Evolutionary conservation across 352 stramenopile species (phyloP).

Genomic region (Globisporangium nagaii): DNA sequence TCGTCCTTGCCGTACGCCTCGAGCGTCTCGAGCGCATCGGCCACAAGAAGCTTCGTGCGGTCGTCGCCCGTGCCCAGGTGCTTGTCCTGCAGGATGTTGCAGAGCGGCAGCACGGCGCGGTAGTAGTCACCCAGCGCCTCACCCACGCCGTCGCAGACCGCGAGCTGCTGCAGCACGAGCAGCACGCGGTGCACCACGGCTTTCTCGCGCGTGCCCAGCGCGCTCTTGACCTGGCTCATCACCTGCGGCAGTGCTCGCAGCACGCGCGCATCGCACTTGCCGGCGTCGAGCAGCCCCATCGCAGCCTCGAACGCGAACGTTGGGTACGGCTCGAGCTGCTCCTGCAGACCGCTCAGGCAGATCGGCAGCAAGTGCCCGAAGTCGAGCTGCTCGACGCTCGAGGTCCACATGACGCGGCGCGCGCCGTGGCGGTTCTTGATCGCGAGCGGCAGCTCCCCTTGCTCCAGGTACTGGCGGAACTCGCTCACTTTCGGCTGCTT

Average conservation of each 20-base stretch:
- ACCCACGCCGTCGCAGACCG: constrained; percentile 65
- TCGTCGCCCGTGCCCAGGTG: constrained; percentile 66
- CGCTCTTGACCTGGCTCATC: constrained; percentile 60
- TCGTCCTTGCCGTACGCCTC: constrained; percentile 70
- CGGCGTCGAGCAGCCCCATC: constrained; percentile 61
- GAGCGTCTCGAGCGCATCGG: constrained; percentile 63
- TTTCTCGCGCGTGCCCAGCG: constrained; percentile 59
- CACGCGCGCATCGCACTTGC: constrained; percentile 37
- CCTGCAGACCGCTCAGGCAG: constrained; percentile 69
- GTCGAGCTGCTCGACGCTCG: constrained; percentile 52
- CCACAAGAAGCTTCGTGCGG: constrained; percentile 47
- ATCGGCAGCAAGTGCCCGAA: constrained; percentile 65
- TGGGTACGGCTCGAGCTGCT: constrained; percentile 65
- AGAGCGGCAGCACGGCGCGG: constrained; percentile 65
- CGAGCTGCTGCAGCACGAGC: constrained; percentile 65
- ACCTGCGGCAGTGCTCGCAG: constrained; percentile 44
- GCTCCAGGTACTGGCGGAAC: constrained; percentile 69
- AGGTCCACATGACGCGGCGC: constrained; percentile 53
- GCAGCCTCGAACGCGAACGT: constrained; percentile 63
- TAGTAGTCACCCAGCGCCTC: constrained; percentile 64
- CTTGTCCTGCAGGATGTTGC: constrained; percentile 79
- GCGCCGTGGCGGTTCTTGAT: constrained; percentile 40
- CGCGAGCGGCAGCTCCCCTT: constrained; percentile 51
- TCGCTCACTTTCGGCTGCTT: constrained; percentile 56
- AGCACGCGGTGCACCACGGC: constrained; percentile 61